These are phyloP conservation scores for Fomitopsis schrenkii DNA, from an alignment of 1,284 basidiomycete genomes.

Conservation along the genomic window DNA sequence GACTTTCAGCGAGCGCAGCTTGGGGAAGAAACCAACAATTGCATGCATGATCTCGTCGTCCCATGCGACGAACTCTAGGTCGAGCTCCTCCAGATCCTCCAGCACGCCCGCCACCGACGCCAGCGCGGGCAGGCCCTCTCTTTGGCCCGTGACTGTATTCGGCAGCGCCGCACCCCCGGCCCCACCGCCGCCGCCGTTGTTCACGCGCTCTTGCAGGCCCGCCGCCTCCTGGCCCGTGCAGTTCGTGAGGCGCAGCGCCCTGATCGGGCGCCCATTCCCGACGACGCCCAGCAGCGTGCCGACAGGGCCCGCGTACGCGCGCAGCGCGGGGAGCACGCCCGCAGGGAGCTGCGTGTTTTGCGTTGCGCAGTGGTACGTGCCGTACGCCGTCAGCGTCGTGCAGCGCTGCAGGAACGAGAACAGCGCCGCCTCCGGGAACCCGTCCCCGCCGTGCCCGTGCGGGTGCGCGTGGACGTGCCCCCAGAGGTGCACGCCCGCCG, in stretches of 20 bases:
- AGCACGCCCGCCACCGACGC: conserved; percentile 11
- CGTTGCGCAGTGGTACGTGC: conserved; percentile 20
- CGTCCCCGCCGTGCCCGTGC: conserved; percentile 12
- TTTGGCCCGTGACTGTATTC: not conserved
- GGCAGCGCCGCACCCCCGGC: not conserved
- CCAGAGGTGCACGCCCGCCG: conserved; percentile 3
- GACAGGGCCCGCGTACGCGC: conserved; percentile 23
- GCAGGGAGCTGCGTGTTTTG: conserved; percentile 20
- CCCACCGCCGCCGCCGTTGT: not conserved
- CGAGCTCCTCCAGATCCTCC: conserved; percentile 22
- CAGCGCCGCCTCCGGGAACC: conserved; percentile 23
- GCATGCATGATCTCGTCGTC: conserved; percentile 28
- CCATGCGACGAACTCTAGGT: conserved; percentile 25
- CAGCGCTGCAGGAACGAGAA: conserved; percentile 23
- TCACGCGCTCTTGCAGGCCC: not conserved
- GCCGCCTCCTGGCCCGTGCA: conserved; percentile 11
- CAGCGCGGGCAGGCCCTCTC: conserved; percentile 21
- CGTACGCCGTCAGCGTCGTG: conserved; percentile 19
- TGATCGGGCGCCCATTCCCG: conserved; percentile 16
- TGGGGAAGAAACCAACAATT: conserved; percentile 21
- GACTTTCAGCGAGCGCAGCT: conserved; percentile 24
- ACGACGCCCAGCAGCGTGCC: conserved; percentile 14
- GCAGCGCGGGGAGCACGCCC: conserved; percentile 25
- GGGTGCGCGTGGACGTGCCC: not conserved
- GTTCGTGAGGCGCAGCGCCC: conserved; percentile 23